These are phyloP conservation scores for Bruguiera parviflora DNA, from an alignment of 345 rosid genomes.

Conservation along the genomic window DNA sequence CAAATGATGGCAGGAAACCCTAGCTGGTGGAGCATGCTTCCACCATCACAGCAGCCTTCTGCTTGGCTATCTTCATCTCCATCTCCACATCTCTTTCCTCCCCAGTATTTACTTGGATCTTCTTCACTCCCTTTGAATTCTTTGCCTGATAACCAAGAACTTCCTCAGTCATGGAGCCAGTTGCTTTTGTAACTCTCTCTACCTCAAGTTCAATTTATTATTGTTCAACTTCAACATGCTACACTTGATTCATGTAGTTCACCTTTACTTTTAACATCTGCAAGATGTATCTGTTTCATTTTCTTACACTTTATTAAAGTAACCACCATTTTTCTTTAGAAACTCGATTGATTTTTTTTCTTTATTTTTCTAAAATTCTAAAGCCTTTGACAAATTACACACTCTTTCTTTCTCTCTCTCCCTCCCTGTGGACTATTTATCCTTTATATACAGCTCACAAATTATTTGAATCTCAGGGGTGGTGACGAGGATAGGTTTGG, in stretches of 20 bases:
- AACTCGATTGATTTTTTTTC: background rate
- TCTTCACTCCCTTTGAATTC: constrained; percentile 35
- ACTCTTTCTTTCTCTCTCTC: background rate
- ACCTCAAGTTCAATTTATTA: background rate
- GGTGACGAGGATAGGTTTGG: constrained; percentile 41
- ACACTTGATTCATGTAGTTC: background rate
- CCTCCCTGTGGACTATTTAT: background rate
- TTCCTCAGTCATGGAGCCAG: constrained; percentile 63
- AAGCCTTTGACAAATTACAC: background rate
- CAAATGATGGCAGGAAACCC: constrained; percentile 75
- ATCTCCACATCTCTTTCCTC: constrained; percentile 30
- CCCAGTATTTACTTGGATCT: constrained; percentile 46
- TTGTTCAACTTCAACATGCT: background rate
- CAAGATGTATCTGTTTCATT: too few species aligned
- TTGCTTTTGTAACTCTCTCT: constrained; percentile 44
- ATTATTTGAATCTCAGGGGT: constrained; percentile 27
- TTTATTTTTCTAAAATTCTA: background rate
- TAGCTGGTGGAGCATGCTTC: constrained; percentile 66
- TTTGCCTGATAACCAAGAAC: constrained; percentile 36
- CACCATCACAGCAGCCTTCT: constrained; percentile 42
- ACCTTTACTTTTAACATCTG: background rate
- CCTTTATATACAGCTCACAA: background rate
- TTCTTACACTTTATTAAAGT: too few species aligned
- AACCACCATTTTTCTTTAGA: background rate
- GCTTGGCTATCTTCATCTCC: constrained; percentile 31